Evolutionary conservation across 371 early-diverging fungal genomes (phyloP).

Genomic region (Choanephora cucurbitarum): DNA sequence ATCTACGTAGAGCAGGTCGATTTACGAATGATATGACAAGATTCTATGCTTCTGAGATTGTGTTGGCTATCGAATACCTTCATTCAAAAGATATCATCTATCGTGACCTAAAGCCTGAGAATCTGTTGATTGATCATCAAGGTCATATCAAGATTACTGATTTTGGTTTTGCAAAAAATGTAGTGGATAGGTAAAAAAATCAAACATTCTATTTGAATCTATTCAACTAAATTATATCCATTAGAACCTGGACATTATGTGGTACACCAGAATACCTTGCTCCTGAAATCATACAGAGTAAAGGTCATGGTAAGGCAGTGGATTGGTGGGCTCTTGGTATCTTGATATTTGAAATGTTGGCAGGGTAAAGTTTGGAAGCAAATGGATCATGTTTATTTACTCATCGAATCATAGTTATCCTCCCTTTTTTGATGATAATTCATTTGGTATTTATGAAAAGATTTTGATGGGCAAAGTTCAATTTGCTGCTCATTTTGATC

Average conservation of each 20-base stretch:
- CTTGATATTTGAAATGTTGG: conserved; percentile 92
- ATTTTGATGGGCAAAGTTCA: conserved; percentile 85
- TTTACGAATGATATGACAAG: conserved; percentile 83
- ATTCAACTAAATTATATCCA: background rate
- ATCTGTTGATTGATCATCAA: conserved; percentile 74
- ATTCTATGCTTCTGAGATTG: conserved; percentile 65
- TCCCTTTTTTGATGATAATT: conserved; percentile 95
- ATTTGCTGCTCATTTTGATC: conserved; percentile 90
- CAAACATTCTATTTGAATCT: background rate
- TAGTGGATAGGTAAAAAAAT: conserved; percentile 32
- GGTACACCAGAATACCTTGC: conserved; percentile 99
- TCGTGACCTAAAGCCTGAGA: conserved; percentile 89
- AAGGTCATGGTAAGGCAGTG: conserved; percentile 94
- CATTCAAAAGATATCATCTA: conserved; percentile 83
- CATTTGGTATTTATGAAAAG: conserved; percentile 89
- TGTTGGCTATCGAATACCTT: conserved; percentile 74
- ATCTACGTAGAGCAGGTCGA: conserved; percentile 76
- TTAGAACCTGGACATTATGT: conserved; percentile 88
- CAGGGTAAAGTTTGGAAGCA: conserved; percentile 53
- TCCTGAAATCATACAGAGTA: conserved; percentile 95
- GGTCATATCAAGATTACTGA: conserved; percentile 95
- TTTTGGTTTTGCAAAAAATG: conserved; percentile 90
- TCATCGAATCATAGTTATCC: conserved; percentile 77
- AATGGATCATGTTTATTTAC: background rate
- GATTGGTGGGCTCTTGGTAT: conserved; percentile 98